Conservation (phyloP, 2,329 filamentous ascomycete species). For the Mycocentrospora acerina region DNA sequence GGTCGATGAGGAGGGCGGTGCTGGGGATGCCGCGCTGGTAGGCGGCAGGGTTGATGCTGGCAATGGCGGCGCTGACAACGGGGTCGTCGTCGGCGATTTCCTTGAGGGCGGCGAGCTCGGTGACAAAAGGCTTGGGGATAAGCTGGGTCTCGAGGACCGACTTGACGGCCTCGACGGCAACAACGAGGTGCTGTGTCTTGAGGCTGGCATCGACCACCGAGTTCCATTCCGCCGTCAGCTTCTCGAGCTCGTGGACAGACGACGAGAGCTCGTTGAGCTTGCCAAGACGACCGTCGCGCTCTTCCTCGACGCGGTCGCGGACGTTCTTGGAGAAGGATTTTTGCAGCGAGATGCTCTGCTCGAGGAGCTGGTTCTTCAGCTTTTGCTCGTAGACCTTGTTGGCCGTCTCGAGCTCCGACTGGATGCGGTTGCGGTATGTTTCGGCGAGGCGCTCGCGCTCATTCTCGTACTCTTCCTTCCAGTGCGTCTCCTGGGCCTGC, state of each 20-base stretch:
- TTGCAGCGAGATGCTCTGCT: conserved; percentile 89
- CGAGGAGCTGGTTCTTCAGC: conserved; percentile 79
- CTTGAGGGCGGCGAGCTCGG: conserved; percentile 90
- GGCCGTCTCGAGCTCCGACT: conserved; percentile 76
- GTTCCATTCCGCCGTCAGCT: conserved; percentile 86
- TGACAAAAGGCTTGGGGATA: conserved; percentile 80
- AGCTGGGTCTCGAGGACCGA: conserved; percentile 75
- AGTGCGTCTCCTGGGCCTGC: conserved; percentile 75
- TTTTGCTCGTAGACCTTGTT: conserved; percentile 80
- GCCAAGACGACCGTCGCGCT: conserved; percentile 82
- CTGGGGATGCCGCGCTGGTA: conserved; percentile 92
- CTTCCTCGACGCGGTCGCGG: conserved; percentile 78
- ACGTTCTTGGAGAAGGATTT: conserved; percentile 79
- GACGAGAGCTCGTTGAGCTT: conserved; percentile 78
- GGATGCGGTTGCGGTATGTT: conserved; percentile 77
- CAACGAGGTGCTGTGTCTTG: conserved; percentile 92
- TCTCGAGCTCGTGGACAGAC: conserved; percentile 80
- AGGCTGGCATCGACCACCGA: conserved; percentile 86
- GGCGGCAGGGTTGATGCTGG: conserved; percentile 89
- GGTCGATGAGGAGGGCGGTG: conserved; percentile 83
- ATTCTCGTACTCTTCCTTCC: conserved; percentile 82
- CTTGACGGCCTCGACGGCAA: conserved; percentile 90
- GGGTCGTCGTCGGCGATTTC: conserved; percentile 83
- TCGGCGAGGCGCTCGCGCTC: conserved; percentile 79
- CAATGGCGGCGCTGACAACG: conserved; percentile 89